These are phyloP conservation scores for Tetrahymena borealis DNA, from an alignment of 73 alveolate genomes.

Conservation along the genomic window DNA sequence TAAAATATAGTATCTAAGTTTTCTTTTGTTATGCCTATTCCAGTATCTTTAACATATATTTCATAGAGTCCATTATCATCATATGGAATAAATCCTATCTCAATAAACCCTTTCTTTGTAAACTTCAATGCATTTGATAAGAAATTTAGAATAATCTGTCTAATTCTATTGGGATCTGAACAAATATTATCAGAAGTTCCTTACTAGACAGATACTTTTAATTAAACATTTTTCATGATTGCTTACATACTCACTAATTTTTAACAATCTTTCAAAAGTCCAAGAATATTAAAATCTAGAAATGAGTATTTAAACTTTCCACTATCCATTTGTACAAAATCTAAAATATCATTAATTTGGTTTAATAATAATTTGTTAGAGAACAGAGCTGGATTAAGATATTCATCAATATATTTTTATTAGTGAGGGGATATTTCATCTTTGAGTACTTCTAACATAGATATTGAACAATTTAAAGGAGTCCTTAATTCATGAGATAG, in stretches of 20 bases:
- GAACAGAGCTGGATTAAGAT: constrained; percentile 9
- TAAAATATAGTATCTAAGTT: not conserved
- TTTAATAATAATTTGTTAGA: not conserved
- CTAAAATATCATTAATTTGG: constrained; percentile 31
- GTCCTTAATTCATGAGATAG: not conserved
- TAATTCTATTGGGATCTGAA: not conserved
- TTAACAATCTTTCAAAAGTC: not conserved
- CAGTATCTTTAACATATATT: not conserved
- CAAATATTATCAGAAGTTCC: not conserved
- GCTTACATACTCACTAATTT: not conserved
- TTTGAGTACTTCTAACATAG: not conserved
- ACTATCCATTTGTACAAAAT: constrained; percentile 22
- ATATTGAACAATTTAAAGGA: not conserved
- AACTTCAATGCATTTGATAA: not conserved
- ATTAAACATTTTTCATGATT: not conserved
- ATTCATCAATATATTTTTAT: constrained; percentile 3
- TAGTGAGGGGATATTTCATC: not conserved
- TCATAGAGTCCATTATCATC: not conserved
- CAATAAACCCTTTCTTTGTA: not conserved
- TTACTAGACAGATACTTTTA: not conserved
- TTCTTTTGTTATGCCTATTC: not conserved
- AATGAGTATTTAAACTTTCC: constrained; percentile 3
- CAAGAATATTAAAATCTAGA: not conserved
- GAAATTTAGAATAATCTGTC: not conserved
- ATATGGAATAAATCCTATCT: not conserved